phyloP scores from a whole-genome alignment of 352 stramenopile genomes.

The Globisporangium solare region DNA sequence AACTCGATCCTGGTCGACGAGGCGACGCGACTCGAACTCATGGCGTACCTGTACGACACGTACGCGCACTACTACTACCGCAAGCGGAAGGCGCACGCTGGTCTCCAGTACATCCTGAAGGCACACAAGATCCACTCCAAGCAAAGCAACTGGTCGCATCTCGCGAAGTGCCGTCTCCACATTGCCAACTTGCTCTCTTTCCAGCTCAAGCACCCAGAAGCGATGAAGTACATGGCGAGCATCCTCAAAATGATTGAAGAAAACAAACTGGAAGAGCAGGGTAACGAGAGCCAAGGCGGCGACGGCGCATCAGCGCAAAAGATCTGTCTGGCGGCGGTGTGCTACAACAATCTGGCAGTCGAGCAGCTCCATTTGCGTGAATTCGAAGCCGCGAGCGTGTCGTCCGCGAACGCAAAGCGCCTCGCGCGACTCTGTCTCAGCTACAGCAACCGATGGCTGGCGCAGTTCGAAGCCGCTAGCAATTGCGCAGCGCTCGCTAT shows the following conservation, averaged over 20 bases:
- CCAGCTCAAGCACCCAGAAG: slow-evolving; percentile 75
- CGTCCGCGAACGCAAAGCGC: slow-evolving; percentile 81
- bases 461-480: slow-evolving; percentile 87
- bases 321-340: slow-evolving; percentile 86
- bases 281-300: slow-evolving; percentile 4
- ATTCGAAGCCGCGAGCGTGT: slow-evolving; percentile 71
- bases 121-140: slow-evolving; percentile 79
- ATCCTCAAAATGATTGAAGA: slow-evolving; percentile 89
- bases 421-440: slow-evolving; percentile 88
- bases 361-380: slow-evolving; percentile 86
- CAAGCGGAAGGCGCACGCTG: slow-evolving; percentile 74
- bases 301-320: slow-evolving; percentile 75
- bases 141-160: slow-evolving; percentile 71
- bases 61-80: slow-evolving; percentile 91
- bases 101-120: slow-evolving; percentile 80
- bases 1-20: slow-evolving; percentile 61
- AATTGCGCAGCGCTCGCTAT: slow-evolving; percentile 62
- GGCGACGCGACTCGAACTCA: slow-evolving; percentile 54
- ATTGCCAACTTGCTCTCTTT: slow-evolving; percentile 68
- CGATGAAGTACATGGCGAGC: slow-evolving; percentile 69
- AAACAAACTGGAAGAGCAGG: slow-evolving; percentile 72
- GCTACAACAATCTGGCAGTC: slow-evolving; percentile 92
- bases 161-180: slow-evolving; percentile 90
- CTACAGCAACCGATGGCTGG: slow-evolving; percentile 89
- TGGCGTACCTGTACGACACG: slow-evolving; percentile 81